Evolutionary conservation across 2,329 filamentous ascomycete species (phyloP).

Genomic region (Microdochium paspali): DNA sequence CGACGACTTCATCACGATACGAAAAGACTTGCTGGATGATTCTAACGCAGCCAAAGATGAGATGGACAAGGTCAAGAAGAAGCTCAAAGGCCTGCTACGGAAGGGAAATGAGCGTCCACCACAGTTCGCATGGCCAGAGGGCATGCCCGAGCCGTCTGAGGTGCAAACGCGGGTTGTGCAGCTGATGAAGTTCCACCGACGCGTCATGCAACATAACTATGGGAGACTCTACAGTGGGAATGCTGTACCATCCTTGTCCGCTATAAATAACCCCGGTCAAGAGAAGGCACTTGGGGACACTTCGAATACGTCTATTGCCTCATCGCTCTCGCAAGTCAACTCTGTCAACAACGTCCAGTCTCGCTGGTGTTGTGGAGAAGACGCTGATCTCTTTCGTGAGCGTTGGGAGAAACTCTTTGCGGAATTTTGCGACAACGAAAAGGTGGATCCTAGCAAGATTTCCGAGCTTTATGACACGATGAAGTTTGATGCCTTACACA

Average conservation of each 20-base stretch:
- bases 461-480: conserved; percentile 98
- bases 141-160: conserved; percentile 87
- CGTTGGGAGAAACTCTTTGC: conserved; percentile 97
- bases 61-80: conserved; percentile 99
- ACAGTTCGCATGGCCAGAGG: conserved; percentile 96
- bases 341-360: conserved; percentile 67
- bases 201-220: conserved; percentile 93
- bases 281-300: conserved; percentile 33
- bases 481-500: conserved; percentile 98
- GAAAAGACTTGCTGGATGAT: conserved; percentile 92
- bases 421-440: conserved; percentile 94
- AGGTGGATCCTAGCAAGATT: conserved; percentile 97
- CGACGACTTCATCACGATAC: conserved; percentile 77
- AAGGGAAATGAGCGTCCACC: conserved; percentile 89
- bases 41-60: conserved; percentile 98
- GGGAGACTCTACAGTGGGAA: conserved; percentile 59
- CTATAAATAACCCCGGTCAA: conserved; percentile 40
- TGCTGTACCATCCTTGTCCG: conserved; percentile 52
- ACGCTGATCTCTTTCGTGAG: conserved; percentile 88
- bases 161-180: conserved; percentile 89
- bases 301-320: conserved; percentile 32
- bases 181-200: conserved; percentile 93
- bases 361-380: conserved; percentile 94
- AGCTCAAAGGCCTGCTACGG: conserved; percentile 83
- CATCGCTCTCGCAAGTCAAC: conserved; percentile 49